Evolutionary conservation across 306 rosid species (phyloP).

Genomic region (Inga laurina): DNA sequence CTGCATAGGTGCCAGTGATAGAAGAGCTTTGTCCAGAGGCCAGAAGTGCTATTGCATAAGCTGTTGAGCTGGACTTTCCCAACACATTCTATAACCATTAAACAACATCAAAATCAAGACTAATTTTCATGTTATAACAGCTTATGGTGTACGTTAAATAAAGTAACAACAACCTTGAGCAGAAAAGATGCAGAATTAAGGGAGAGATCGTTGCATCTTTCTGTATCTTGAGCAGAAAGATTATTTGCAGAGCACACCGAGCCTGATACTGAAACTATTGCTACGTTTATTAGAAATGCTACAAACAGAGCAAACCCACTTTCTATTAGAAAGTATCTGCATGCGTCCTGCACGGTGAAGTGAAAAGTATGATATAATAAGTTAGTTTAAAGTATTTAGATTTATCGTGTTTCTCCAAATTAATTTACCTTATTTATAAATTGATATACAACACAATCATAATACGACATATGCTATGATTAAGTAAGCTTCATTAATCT

Average conservation of each 20-base stretch:
- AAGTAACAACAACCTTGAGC: constrained; percentile 61
- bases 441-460: too few species aligned
- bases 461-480: too few species aligned
- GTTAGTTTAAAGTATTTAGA: too few species aligned
- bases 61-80: constrained; percentile 63
- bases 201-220: constrained; percentile 55
- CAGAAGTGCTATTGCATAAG: constrained; percentile 81
- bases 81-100: constrained; percentile 45
- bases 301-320: constrained; percentile 76
- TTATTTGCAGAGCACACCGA: constrained; percentile 50
- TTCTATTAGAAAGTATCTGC: constrained; percentile 74
- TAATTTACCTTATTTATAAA: too few species aligned
- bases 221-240: constrained; percentile 33
- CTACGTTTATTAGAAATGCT: constrained; percentile 80
- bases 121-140: not conserved
- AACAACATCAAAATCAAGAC: not conserved
- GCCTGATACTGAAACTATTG: constrained; percentile 75
- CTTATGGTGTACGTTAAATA: not conserved
- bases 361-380: not conserved
- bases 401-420: too few species aligned
- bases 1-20: constrained; percentile 97
- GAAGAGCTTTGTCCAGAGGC: constrained; percentile 97
- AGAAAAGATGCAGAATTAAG: constrained; percentile 85
- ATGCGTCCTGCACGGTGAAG: constrained; percentile 68
- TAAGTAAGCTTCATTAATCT: too few species aligned